phyloP scores from a whole-genome alignment of 352 stramenopile genomes.

The Pythium angustatum region DNA sequence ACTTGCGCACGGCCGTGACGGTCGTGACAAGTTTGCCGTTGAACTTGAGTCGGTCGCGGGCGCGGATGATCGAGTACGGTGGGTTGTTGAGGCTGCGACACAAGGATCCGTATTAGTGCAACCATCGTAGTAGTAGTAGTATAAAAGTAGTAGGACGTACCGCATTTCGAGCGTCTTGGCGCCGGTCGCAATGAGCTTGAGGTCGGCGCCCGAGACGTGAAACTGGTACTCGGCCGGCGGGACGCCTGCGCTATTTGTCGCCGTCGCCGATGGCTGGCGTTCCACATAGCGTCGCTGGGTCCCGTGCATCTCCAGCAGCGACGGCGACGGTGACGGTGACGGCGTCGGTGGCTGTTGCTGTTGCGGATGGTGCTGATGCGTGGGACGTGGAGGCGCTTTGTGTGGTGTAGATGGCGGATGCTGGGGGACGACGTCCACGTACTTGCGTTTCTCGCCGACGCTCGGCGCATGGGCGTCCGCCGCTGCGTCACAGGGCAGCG shows the following conservation, averaged over 20 bases:
- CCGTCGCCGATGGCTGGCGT: neutral
- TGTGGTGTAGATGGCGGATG: neutral
- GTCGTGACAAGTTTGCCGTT: conserved; percentile 47
- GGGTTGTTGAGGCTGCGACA: conserved; percentile 50
- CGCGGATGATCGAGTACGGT: conserved; percentile 72
- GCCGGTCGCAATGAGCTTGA: conserved; percentile 48
- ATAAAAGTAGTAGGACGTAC: conserved; percentile 20
- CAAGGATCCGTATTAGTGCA: neutral
- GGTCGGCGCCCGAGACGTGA: conserved; percentile 40
- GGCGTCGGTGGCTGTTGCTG: neutral
- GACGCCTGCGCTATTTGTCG: neutral
- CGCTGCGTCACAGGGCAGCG: neutral
- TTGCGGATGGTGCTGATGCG: too few species aligned
- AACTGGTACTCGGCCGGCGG: conserved; percentile 61
- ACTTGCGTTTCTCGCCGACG: conserved; percentile 17
- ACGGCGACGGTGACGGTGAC: neutral
- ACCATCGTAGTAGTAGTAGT: neutral
- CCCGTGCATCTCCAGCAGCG: conserved; percentile 6
- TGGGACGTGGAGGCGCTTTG: neutral
- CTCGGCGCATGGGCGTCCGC: neutral
- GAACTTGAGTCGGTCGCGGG: conserved; percentile 65
- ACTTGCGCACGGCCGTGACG: conserved; percentile 59
- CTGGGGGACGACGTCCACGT: neutral
- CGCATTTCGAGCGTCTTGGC: conserved; percentile 67
- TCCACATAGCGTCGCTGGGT: conserved; percentile 5